Conservation (phyloP, 2,329 filamentous ascomycete species). For the Chlorencoelia australis region DNA sequence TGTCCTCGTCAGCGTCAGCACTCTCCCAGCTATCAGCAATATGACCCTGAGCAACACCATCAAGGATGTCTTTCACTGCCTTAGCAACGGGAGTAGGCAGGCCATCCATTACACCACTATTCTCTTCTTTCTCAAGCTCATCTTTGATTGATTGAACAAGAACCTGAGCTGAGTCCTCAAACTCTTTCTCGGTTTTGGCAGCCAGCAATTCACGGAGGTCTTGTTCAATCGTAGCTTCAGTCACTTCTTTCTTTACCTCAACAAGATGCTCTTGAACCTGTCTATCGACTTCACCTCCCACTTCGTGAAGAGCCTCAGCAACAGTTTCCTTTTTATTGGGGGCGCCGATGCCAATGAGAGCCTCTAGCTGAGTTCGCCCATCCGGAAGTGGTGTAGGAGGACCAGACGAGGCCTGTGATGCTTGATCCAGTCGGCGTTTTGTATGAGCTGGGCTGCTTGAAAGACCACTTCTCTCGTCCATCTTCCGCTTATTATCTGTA, state of each 20-base stretch:
- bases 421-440: no score
- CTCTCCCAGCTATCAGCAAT: slow-evolving; percentile 89
- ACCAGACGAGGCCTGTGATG: slow-evolving; percentile 18
- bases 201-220: slow-evolving; percentile 40
- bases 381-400: slow-evolving; percentile 23
- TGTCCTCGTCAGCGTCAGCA: slow-evolving; percentile 57
- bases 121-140: slow-evolving; percentile 44
- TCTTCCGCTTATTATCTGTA: slow-evolving; percentile 24
- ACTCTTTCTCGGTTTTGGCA: slow-evolving; percentile 43
- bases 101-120: slow-evolving; percentile 43
- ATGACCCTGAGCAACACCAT: slow-evolving; percentile 41
- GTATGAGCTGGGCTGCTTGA: slow-evolving; percentile 21
- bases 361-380: slow-evolving; percentile 30
- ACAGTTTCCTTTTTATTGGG: slow-evolving; percentile 50
- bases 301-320: slow-evolving; percentile 42
- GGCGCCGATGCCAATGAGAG: slow-evolving; percentile 25
- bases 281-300: slow-evolving; percentile 2
- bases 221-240: slow-evolving; percentile 37
- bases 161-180: slow-evolving; percentile 38
- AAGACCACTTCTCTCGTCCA: slow-evolving; percentile 17
- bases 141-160: slow-evolving; percentile 41
- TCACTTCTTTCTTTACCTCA: slow-evolving; percentile 36
- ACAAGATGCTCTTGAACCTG: slow-evolving; percentile 38
- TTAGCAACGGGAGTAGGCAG: slow-evolving; percentile 43
- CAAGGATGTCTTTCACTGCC: slow-evolving; percentile 46